Base-by-base conservation (phyloP, 306 rosid genomes). In the Pueraria montana region DNA sequence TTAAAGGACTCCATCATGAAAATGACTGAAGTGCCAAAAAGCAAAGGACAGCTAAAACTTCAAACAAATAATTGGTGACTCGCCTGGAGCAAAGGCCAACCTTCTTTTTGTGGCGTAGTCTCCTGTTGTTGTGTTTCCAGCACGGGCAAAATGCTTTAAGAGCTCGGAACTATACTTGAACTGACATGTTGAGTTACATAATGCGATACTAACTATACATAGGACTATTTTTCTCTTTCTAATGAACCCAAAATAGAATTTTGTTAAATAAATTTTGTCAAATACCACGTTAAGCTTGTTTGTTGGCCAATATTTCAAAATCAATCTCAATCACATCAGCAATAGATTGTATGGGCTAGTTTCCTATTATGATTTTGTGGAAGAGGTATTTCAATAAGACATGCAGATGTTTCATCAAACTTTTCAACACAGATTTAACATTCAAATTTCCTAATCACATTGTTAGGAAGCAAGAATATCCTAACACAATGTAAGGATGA, bases 311-410 rank as follows among this genome's bases (percentile, higher is more conserved):
- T 63, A 82, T 77, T 73, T 81, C 70, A 1, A 65, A 67, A 81
- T 70, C 84, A 50, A 61, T 68, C 79, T 73, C 75, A 45, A 77
- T 84, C 86, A 45, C 56, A 53, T 78, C 86, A 66, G 18, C 34
- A 6, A 9, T 9, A 38, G 8, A 74, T 13, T 61, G 67, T 61
- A 23, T 59, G 34, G 24, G 34, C 36, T 12, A 59, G 34, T 18
- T 32, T 77, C 59, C 42, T 9, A 23, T 69, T 16, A 50, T 63
- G 81, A 65, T 80, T 46, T 42, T 16, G 66, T 50, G 83, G 82
- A 67, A 68, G 64, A 65, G 74, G 82, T 69, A 61, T 74, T 13
- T 34, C 67, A 69, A 68, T 45, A 26, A 52, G 40, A 80, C 74
- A 58, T 23, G 32, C 16, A 65, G 81, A 46, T 48, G 53, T 66